A percentile compares a stretch with the other conserved stretches of the same genome.
Conservation (phyloP, 192 early-diverging fungal species). For the Geosiphon pyriformis region DNA sequence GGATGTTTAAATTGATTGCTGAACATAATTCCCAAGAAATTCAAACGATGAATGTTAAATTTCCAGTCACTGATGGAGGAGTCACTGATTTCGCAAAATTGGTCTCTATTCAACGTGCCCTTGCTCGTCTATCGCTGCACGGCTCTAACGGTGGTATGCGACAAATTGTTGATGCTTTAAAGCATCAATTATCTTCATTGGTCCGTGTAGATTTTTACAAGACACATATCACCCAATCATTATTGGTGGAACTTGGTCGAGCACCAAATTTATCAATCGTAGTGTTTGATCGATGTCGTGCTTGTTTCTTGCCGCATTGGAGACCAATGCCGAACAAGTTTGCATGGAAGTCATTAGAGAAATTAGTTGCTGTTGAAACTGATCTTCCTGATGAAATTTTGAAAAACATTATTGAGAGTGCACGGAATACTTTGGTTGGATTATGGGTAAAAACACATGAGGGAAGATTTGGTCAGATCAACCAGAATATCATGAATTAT, state of each 20-base stretch:
- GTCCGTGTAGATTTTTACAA: neutral
- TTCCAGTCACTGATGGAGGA: neutral
- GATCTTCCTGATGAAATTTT: neutral
- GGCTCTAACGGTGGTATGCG: neutral
- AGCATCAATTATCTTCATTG: neutral
- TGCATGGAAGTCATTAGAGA: neutral
- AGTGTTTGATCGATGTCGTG: neutral
- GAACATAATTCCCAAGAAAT: neutral
- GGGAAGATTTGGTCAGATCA: neutral
- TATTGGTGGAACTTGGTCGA: neutral
- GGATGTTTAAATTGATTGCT: neutral
- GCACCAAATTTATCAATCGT: neutral
- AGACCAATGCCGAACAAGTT: neutral
- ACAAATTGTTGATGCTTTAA: neutral
- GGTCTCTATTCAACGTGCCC: neutral
- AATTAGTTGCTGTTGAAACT: neutral
- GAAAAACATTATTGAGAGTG: neutral
- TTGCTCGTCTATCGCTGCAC: neutral
- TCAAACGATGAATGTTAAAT: neutral
- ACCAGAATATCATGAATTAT: neutral
- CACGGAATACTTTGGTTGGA: neutral
- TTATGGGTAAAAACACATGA: neutral
- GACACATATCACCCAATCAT: neutral
- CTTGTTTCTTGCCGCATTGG: neutral
- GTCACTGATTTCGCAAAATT: neutral